These are phyloP conservation scores for Candida fluviatilis DNA, from an alignment of 805 yeast species.

Conservation along the genomic window DNA sequence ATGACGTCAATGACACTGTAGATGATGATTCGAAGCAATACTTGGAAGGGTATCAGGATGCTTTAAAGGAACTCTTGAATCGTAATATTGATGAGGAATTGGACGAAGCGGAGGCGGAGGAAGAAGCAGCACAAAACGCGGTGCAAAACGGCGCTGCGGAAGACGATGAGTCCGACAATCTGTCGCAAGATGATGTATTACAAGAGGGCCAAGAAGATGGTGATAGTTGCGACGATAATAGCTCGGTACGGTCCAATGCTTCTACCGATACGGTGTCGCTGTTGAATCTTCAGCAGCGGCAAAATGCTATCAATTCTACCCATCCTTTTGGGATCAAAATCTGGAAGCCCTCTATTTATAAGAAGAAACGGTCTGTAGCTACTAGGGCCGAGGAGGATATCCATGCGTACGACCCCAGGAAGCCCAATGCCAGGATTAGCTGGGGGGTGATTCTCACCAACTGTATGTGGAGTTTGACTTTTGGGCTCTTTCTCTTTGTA, in stretches of 20 bases:
- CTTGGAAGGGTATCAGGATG: constrained; percentile 71
- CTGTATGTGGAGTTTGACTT: constrained; percentile 64
- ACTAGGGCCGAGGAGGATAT: constrained; percentile 89
- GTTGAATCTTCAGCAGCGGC: constrained; percentile 85
- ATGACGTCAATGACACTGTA: constrained; percentile 60
- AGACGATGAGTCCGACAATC: neutral
- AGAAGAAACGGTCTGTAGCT: constrained; percentile 88
- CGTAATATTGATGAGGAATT: constrained; percentile 19
- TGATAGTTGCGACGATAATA: constrained; percentile 15
- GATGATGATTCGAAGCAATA: constrained; percentile 58
- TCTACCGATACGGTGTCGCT: constrained; percentile 64
- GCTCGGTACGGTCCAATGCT: constrained; percentile 22
- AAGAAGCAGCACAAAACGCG: constrained; percentile 13
- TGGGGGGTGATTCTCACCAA: constrained; percentile 67
- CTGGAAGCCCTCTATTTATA: constrained; percentile 97
- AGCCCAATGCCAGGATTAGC: constrained; percentile 47
- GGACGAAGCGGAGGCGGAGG: no score
- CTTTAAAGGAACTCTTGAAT: constrained; percentile 39
- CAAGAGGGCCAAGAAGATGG: neutral
- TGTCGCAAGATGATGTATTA: neutral
- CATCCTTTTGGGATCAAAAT: constrained; percentile 98
- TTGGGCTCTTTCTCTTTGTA: constrained; percentile 60
- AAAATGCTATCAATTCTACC: constrained; percentile 91
- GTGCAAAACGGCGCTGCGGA: neutral
- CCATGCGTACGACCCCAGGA: constrained; percentile 59